phyloP scores from a whole-genome alignment of 2,329 filamentous ascomycete genomes.

The Alternaria postmessia region DNA sequence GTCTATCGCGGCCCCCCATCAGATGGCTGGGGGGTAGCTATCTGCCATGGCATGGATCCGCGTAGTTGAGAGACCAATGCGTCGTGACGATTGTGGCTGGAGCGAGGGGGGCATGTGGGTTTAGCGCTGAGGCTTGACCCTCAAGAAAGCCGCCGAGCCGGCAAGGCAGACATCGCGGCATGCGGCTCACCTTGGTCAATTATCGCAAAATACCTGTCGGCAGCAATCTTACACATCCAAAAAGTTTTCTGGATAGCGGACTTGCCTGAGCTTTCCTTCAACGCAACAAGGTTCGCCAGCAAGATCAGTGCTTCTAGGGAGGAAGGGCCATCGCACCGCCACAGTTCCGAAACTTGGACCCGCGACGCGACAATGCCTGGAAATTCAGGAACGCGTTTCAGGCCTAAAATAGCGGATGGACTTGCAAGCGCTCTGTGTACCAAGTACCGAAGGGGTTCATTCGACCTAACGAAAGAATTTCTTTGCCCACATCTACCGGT shows the following conservation, averaged over 20 bases:
- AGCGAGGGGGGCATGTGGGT: conserved; percentile 1
- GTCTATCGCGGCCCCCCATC: conserved; percentile 9
- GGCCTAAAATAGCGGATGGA: background rate
- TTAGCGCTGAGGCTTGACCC: conserved; percentile 11
- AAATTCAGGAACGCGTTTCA: conserved; percentile 5
- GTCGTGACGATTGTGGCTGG: conserved; percentile 18
- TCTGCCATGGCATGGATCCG: conserved; percentile 5
- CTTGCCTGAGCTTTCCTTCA: background rate
- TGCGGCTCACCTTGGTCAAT: background rate
- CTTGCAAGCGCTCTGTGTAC: background rate
- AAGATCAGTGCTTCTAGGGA: background rate
- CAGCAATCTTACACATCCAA: background rate
- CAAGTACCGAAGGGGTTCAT: background rate
- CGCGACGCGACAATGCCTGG: background rate
- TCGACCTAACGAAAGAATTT: background rate
- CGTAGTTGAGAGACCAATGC: conserved; percentile 2
- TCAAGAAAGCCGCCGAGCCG: conserved; percentile 7
- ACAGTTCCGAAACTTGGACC: conserved; percentile 2
- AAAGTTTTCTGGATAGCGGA: background rate
- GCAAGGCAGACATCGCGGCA: conserved; percentile 2
- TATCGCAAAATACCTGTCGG: background rate
- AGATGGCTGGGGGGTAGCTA: conserved; percentile 13
- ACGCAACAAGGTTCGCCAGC: background rate
- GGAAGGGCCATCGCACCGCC: conserved; percentile 4
- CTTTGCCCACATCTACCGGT: background rate